Conservation (phyloP, 495 filamentous ascomycete genomes). For the Sordaria brevicollis region DNA sequence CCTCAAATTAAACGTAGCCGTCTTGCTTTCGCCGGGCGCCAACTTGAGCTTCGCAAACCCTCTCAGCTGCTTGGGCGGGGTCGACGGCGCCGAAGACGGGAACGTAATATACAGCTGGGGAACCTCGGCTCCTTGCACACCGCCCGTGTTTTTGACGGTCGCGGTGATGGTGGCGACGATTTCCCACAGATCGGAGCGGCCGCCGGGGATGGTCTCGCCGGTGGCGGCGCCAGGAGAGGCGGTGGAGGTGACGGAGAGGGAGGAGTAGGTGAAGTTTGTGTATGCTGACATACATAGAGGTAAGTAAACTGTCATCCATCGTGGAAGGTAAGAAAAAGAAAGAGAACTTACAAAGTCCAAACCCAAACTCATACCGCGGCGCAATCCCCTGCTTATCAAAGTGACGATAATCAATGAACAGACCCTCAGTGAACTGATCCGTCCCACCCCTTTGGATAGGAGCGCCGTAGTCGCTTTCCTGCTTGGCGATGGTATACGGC, state of each 20-base stretch:
- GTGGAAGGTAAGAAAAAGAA: background rate
- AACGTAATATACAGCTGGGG: slow-evolving; percentile 51
- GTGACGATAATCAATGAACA: slow-evolving; percentile 78
- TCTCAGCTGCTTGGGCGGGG: slow-evolving; percentile 42
- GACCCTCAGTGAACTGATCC: slow-evolving; percentile 61
- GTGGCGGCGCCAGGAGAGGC: slow-evolving; percentile 38
- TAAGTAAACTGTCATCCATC: background rate
- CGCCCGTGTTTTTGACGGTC: slow-evolving; percentile 58
- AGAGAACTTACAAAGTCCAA: slow-evolving; percentile 45
- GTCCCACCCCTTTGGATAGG: slow-evolving; percentile 39
- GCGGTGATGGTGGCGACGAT: slow-evolving; percentile 46
- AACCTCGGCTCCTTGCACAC: slow-evolving; percentile 59
- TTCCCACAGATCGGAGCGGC: slow-evolving; percentile 56
- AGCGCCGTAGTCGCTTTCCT: slow-evolving; percentile 67
- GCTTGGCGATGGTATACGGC: slow-evolving; percentile 85
- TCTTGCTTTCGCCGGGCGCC: slow-evolving; percentile 29
- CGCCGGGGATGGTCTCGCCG: slow-evolving; percentile 53
- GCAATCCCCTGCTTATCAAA: slow-evolving; percentile 58
- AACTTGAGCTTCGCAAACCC: slow-evolving; percentile 49
- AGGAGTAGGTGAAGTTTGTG: slow-evolving; percentile 46
- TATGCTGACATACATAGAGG: slow-evolving; percentile 31
- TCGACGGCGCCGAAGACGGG: slow-evolving; percentile 37
- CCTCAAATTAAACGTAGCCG: slow-evolving; percentile 37
- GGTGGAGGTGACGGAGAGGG: slow-evolving; percentile 33
- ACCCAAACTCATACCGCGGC: slow-evolving; percentile 55